Conservation (phyloP, 208 protist species). For the Trypanosoma platydactyli region DNA sequence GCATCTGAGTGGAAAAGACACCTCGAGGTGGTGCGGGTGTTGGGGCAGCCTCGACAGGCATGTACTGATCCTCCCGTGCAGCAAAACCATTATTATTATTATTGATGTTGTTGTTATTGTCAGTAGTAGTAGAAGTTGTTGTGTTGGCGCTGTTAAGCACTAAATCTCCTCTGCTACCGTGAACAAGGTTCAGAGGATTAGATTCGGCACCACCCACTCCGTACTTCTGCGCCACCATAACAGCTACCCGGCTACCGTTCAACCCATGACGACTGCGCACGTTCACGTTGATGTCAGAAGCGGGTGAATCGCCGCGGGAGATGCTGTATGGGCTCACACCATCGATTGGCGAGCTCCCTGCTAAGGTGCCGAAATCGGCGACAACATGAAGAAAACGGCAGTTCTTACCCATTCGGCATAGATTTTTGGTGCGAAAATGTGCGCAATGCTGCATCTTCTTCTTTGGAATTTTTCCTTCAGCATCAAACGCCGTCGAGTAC, state of each 20-base stretch:
- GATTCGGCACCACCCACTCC: neutral
- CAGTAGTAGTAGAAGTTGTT: neutral
- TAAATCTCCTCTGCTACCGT: neutral
- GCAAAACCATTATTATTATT: conserved; percentile 10
- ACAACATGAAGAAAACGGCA: conserved; percentile 84
- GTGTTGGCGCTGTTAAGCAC: neutral
- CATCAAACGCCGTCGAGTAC: conserved; percentile 59
- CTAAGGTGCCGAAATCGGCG: conserved; percentile 35
- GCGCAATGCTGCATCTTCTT: conserved; percentile 86
- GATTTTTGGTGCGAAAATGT: conserved; percentile 75
- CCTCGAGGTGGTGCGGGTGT: neutral
- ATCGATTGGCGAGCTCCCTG: conserved; percentile 4
- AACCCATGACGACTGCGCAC: conserved; percentile 8
- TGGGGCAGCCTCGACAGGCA: neutral
- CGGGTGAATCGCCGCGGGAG: conserved; percentile 23
- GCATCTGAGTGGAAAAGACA: neutral
- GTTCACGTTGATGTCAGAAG: conserved; percentile 26
- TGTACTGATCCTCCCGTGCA: conserved; percentile 7
- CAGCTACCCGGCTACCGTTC: conserved; percentile 15
- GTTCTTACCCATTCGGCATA: conserved; percentile 76
- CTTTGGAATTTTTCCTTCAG: conserved; percentile 33
- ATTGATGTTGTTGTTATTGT: neutral
- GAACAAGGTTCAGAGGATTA: neutral
- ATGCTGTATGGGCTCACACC: conserved; percentile 3
- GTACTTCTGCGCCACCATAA: conserved; percentile 19